Evolutionary conservation across 768 basidiomycete genomes (phyloP).

Genomic region (Sistotremastrum suecicum): DNA sequence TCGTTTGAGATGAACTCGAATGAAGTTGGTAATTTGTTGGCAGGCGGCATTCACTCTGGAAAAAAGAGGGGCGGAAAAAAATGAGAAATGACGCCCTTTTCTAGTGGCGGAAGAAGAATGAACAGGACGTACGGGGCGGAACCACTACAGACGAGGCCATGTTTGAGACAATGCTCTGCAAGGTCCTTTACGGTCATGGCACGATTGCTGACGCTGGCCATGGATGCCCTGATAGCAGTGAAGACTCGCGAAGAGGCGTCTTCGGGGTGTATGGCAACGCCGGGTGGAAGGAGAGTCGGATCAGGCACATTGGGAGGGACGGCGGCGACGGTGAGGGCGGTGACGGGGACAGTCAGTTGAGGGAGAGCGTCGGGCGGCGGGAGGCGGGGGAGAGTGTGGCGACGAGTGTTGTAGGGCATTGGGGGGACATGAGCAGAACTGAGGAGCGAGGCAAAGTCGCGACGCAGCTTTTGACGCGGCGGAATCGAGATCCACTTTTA

Average conservation of each 20-base stretch:
- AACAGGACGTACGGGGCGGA: conserved; percentile 22
- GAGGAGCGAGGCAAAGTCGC: too few species aligned
- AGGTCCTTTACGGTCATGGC: conserved; percentile 83
- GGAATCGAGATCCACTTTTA: too few species aligned
- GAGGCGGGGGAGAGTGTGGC: conserved; percentile 16
- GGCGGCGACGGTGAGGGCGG: conserved; percentile 9
- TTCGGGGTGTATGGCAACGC: conserved; percentile 58
- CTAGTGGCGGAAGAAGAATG: conserved; percentile 4
- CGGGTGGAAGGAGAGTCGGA: conserved; percentile 39
- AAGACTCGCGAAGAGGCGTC: conserved; percentile 62
- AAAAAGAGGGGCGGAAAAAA: conserved; percentile 5
- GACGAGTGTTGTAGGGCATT: conserved; percentile 26
- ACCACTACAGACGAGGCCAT: conserved; percentile 66
- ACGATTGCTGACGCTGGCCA: conserved; percentile 67
- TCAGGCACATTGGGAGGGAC: conserved; percentile 14
- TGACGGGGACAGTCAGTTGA: neutral
- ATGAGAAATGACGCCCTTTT: conserved; percentile 8
- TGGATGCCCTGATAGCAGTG: conserved; percentile 55
- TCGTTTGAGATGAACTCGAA: conserved; percentile 56
- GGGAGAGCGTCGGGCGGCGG: neutral
- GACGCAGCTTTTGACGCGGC: too few species aligned
- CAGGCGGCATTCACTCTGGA: conserved; percentile 60
- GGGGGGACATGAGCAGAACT: conserved; percentile 36
- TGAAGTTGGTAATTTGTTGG: conserved; percentile 74
- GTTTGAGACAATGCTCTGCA: conserved; percentile 50